These are phyloP conservation scores for Xanthoconium stramineum DNA, from an alignment of 768 basidiomycete genomes.

Conservation along the genomic window DNA sequence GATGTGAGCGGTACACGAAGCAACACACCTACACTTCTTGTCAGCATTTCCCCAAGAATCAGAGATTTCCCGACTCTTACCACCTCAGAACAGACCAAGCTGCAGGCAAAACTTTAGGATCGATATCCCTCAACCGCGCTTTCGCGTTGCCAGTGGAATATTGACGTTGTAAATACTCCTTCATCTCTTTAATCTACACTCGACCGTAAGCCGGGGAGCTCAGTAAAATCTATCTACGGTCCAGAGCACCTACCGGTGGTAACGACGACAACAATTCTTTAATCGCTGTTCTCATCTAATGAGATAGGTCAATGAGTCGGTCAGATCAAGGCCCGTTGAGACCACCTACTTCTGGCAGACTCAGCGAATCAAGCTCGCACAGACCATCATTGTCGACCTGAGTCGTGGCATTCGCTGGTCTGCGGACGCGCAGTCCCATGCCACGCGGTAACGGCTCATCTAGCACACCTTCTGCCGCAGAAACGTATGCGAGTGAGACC, in stretches of 20 bases:
- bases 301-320: neutral
- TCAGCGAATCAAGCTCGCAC: slow-evolving; percentile 52
- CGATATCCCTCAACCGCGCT: slow-evolving; percentile 52
- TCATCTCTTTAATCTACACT: slow-evolving; percentile 53
- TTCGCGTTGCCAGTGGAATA: slow-evolving; percentile 48
- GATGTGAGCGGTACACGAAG: slow-evolving; percentile 68
- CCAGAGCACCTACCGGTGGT: slow-evolving; percentile 41
- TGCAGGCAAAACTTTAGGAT: slow-evolving; percentile 47
- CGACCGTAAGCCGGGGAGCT: neutral
- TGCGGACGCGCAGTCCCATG: slow-evolving; percentile 53
- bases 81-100: slow-evolving; percentile 68
- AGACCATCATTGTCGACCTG: slow-evolving; percentile 34
- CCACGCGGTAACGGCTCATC: slow-evolving; percentile 60
- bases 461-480: slow-evolving; percentile 51
- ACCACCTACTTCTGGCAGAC: slow-evolving; percentile 34
- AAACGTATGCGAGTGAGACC: slow-evolving; percentile 57
- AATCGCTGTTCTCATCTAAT: slow-evolving; percentile 41
- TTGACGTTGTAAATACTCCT: slow-evolving; percentile 51
- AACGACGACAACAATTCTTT: slow-evolving; percentile 41
- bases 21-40: slow-evolving; percentile 53
- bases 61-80: slow-evolving; percentile 29
- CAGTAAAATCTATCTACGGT: neutral
- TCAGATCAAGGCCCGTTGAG: slow-evolving; percentile 29
- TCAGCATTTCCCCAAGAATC: neutral
- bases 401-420: neutral